A percentile compares a stretch with the other conserved stretches of the same genome.
These are phyloP conservation scores for Syncephalis plumigaleata DNA, from an alignment of 371 early-diverging fungal species.

Conservation along the genomic window DNA sequence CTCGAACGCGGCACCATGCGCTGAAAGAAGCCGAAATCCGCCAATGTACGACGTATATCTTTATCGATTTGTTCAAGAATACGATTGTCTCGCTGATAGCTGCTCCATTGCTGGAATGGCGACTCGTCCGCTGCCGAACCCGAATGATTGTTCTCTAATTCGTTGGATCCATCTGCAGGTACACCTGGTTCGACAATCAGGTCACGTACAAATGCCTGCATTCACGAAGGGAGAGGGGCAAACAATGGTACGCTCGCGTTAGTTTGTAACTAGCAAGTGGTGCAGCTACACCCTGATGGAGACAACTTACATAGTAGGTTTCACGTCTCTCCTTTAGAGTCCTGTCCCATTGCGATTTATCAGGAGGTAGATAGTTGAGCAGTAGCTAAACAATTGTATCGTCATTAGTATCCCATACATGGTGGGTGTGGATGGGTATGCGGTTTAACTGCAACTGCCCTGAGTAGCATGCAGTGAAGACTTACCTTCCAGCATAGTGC, in stretches of 20 bases:
- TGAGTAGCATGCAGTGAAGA: not conserved
- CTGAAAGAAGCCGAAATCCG: slow-evolving; percentile 71
- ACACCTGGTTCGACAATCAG: slow-evolving; percentile 26
- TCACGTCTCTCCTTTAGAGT: slow-evolving; percentile 26
- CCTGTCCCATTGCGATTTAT: slow-evolving; percentile 44
- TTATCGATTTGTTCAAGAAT: slow-evolving; percentile 68
- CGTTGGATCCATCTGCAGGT: slow-evolving; percentile 5
- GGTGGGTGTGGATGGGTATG: no score
- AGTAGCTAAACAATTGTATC: slow-evolving; percentile 19
- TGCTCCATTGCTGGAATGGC: slow-evolving; percentile 26
- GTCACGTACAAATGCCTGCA: slow-evolving; percentile 33
- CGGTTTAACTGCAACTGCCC: no score
- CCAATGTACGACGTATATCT: slow-evolving; percentile 63
- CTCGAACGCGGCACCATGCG: slow-evolving; percentile 29
- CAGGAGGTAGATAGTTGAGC: slow-evolving; percentile 52
- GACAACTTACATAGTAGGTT: slow-evolving; percentile 37
- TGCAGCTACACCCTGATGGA: not conserved
- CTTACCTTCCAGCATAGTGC: not conserved
- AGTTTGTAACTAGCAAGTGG: not conserved
- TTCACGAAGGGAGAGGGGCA: no score
- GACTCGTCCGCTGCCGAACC: slow-evolving; percentile 14
- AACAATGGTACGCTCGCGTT: no score
- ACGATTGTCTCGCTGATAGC: slow-evolving; percentile 32
- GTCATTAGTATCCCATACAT: no score
- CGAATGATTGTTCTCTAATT: slow-evolving; percentile 2